These are phyloP conservation scores for Saitozyma podzolica DNA, from an alignment of 768 basidiomycete species.

Conservation along the genomic window DNA sequence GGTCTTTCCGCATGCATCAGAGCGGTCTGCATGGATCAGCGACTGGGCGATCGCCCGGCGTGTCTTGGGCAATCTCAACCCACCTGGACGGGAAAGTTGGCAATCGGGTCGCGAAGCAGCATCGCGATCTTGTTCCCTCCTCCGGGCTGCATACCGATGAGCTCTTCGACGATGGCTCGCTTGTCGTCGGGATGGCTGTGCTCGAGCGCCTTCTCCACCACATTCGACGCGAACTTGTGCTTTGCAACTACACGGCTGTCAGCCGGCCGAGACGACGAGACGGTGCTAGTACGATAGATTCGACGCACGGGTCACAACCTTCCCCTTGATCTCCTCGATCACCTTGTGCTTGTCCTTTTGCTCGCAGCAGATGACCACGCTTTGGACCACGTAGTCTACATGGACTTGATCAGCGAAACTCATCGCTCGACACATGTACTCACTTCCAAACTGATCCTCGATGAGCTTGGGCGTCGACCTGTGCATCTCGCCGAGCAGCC, in stretches of 20 bases:
- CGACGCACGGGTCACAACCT: slow-evolving; percentile 10
- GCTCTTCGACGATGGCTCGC: slow-evolving; percentile 72
- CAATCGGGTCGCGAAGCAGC: slow-evolving; percentile 36
- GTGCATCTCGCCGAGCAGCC: slow-evolving; percentile 80
- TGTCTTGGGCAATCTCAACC: slow-evolving; percentile 1
- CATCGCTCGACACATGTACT: slow-evolving; percentile 3
- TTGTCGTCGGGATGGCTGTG: slow-evolving; percentile 67
- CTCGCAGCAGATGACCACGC: slow-evolving; percentile 78
- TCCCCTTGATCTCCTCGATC: slow-evolving; percentile 3
- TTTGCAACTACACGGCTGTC: slow-evolving; percentile 30
- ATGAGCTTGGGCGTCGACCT: slow-evolving; percentile 69
- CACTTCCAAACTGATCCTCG: slow-evolving; percentile 79
- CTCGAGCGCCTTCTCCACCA: slow-evolving; percentile 84
- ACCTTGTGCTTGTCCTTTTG: slow-evolving; percentile 32
- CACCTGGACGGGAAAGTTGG: slow-evolving; percentile 46
- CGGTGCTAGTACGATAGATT: no score
- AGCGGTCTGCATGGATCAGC: slow-evolving; percentile 21
- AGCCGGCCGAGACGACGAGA: neutral
- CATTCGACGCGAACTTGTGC: slow-evolving; percentile 88
- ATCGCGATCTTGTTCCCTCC: slow-evolving; percentile 63
- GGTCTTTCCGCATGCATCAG: slow-evolving; percentile 18
- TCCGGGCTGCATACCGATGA: slow-evolving; percentile 67
- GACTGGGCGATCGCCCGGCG: neutral
- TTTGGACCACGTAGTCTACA: slow-evolving; percentile 84
- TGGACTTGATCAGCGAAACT: neutral